These are phyloP conservation scores for Yamadazyma atmosphaerica DNA, from an alignment of 1,139 yeast species.

Conservation along the genomic window DNA sequence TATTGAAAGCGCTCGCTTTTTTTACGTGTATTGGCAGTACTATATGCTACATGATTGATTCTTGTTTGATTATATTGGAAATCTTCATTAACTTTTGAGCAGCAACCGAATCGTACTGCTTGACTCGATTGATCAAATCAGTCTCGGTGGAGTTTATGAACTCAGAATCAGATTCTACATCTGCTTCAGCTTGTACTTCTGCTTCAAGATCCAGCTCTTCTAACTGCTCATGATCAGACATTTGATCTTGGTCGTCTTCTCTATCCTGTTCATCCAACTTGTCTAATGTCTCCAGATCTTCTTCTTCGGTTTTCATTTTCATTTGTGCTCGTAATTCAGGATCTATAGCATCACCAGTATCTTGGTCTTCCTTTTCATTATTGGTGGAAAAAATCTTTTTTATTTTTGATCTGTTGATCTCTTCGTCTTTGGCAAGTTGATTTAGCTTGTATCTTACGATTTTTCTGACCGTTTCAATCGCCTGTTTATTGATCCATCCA, in stretches of 20 bases:
- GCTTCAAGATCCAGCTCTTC: constrained; percentile 23
- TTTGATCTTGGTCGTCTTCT: constrained; percentile 25
- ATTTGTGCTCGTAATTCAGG: not conserved
- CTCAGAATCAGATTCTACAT: constrained; percentile 22
- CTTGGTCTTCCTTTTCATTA: constrained; percentile 30
- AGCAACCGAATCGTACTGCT: constrained; percentile 32
- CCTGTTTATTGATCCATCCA: constrained; percentile 77
- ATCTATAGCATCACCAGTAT: constrained; percentile 23
- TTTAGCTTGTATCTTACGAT: constrained; percentile 73
- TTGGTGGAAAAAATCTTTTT: constrained; percentile 43
- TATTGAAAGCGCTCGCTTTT: no score
- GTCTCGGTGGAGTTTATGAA: constrained; percentile 12
- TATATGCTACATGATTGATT: constrained; percentile 18
- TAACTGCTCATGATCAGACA: constrained; percentile 28
- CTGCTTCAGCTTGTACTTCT: constrained; percentile 22
- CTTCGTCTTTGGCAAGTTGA: constrained; percentile 48
- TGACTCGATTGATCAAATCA: constrained; percentile 29
- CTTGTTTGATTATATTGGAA: constrained; percentile 52
- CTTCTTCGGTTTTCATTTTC: constrained; percentile 22
- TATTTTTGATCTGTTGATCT: constrained; percentile 41
- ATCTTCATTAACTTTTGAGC: constrained; percentile 40
- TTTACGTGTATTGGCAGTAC: not conserved
- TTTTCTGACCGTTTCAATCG: constrained; percentile 63
- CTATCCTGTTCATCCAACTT: constrained; percentile 13
- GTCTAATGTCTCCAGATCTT: constrained; percentile 5